Evolutionary conservation across 2,329 filamentous ascomycete genomes (phyloP), one percentile per base, ranked within the genome.

Genomic region (Ascochyta pisi): DNA sequence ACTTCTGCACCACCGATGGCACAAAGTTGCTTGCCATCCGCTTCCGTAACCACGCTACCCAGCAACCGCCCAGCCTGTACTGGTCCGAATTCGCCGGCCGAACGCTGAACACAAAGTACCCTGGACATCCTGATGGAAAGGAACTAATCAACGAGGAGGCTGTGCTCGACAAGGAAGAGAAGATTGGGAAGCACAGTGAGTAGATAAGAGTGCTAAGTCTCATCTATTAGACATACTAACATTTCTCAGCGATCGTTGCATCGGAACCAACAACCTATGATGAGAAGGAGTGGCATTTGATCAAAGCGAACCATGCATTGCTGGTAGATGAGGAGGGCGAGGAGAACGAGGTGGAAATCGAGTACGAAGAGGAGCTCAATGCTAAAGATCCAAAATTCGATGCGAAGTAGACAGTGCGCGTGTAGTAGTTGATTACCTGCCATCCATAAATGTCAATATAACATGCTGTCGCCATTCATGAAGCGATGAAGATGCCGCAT

Each of bases 181-280:
- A 79, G 24, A 78, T 80, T 65, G 82, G 82, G 3, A 77, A 75
- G 39, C 83, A 85, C 68, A 77, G 34, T 37, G 6, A 37, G 34
- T 19, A 8, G n/a, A 31, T 4, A 29, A 29, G 27, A 4, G 10
- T 31, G 13, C 12, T 31, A 31, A 13, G 10, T 31, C 12, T 5
- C 4, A 31, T 22, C 34, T 8, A 19, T 37, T 8, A n/a, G 19
- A 5, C 8, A 12, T 37, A 5, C n/a, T 37, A 12, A 37, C 19
- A 22, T 6, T 31, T 37, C n/a, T 19, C 19, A 37, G 19, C 16
- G 33, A 84, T 84, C 60, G 74, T 84, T 33, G 81, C 82, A 12
- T 81, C 78, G 60, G 82, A 85, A 70, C 83, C 82, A 12, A 82
- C 78, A 24, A 84, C 83, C 8, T 84, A 81, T 60, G 79, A 81